Evolutionary conservation across 805 yeast genomes (phyloP), one percentile per base, ranked within the genome.

Genomic region (Metschnikowia continentalis): DNA sequence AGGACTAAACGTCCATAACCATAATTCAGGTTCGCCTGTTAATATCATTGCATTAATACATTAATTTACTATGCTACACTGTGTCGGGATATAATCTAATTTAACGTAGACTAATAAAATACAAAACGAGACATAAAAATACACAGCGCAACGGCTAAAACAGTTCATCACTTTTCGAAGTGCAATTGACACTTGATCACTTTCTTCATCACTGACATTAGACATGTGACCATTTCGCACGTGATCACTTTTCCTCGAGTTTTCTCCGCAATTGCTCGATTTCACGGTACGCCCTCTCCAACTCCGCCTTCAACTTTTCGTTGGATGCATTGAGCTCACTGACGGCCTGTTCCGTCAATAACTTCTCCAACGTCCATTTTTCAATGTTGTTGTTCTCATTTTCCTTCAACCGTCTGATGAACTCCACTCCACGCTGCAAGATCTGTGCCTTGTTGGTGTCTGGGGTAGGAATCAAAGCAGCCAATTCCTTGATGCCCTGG

Each of bases 281-380:
- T 65, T 91, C 97, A 59, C 96, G 79, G 76, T 92, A 92, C 14
- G 97, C 95, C 64, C 89, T 84, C 59, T 89, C 96, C 61, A 92
- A 79, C 71, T 91, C 97, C 49, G 78, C 79, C 71, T 90, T 90
- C 66, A 92, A 78, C 69, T 89, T 87, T 62, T 90, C 96, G 72
- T 91, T 92, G 13, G 90, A 82, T 39, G 88, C 83, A 48, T 88
- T 81, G 59, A 92, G 78, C 69, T 91, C 96, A 55, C 86, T 81
- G 47, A 90, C 86, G 11, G 92, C 90, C 71, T 92, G 98, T 67
- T 91, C 97, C 35, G 92, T 86, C 56, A 90, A 77, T 55, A 94
- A 78, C 72, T 92, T 92, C 69, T 92, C 97, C 63, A 92, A 77
- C 5, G 97, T 91, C 89, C 96, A 89, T 73, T 94, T 92, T 70